Evolutionary conservation across 2,329 filamentous ascomycete species (phyloP), one percentile per base, ranked within the genome.

Genomic region (Phaeoacremonium minimum): DNA sequence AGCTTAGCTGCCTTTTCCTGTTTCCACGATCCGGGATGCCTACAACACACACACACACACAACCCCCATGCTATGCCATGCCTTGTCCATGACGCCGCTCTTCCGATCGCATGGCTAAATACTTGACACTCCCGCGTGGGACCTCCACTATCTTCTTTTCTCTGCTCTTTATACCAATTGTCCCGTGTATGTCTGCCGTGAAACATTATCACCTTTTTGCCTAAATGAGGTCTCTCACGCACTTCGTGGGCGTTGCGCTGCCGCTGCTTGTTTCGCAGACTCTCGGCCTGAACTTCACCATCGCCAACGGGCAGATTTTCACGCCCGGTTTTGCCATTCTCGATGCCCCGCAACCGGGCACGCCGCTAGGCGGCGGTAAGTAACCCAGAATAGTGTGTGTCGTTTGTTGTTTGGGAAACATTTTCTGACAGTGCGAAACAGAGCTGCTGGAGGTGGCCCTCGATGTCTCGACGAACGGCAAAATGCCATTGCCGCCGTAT

Each of bases 271-370:
- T 56, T 16, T 44, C 47, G 28, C 46, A 41, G 13, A 41, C 49
- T 13, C 41, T 47, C 7, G 63, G 63, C 6, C 51, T 60, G 29
- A 63, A 68, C 42, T 83, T 83, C 48, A 77, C 72, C 15, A 71
- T 78, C 35, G 59, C 76, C 15, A 76, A 76, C 46, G 82, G 82
- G 13, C 80, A 86, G 48, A 74, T 87, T 36, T 85, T 74, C 49
- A 87, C 82, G 0, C 81, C 82, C 1, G 82, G 83, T 0, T 71
- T 86, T 37, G 80, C 73, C 16, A 73, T 86, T 38, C 62, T 86
- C 22, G 73, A 85, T 56, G 71, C 82, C 19, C 79, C 79, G 11
- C 79, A 84, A 43, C 79, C 79, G 5, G 71, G 73, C 34, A 83
- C 79, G 9, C 78, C 80, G 1, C 53, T 82, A 22, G 80, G 80